Conservation (phyloP, 257 asterid genomes). For the Rehmannia glutinosa region DNA sequence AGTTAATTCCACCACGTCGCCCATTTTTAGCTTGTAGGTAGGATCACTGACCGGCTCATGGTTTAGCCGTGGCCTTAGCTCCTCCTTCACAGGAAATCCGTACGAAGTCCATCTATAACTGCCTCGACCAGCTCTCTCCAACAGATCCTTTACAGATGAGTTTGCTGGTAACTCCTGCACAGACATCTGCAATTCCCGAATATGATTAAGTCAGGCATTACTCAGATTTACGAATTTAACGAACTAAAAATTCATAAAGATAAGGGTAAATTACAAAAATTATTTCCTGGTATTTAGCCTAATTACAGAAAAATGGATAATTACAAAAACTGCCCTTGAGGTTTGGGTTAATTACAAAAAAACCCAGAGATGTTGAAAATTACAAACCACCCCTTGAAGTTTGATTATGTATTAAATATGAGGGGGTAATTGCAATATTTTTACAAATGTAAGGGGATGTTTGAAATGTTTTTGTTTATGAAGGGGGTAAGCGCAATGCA, state of each 20-base stretch:
- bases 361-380: no score
- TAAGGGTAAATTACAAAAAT: neutral
- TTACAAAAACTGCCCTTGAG: no score
- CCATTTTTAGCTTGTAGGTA: slow-evolving; percentile 76
- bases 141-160: slow-evolving; percentile 69
- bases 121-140: slow-evolving; percentile 65
- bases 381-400: no score
- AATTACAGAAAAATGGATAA: no score
- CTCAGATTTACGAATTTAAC: no score
- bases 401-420: no score
- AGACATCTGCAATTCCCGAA: slow-evolving; percentile 69
- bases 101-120: slow-evolving; percentile 55
- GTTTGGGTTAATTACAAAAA: no score
- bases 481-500: no score
- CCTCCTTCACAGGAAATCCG: slow-evolving; percentile 74
- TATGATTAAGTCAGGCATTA: neutral
- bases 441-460: no score
- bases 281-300: no score
- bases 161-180: slow-evolving; percentile 81
- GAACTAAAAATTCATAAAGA: neutral
- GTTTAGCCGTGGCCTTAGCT: slow-evolving; percentile 80
- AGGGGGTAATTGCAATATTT: no score
- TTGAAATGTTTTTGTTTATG: no score
- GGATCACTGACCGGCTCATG: slow-evolving; percentile 66
- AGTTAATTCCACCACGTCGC: slow-evolving; percentile 88